Evolutionary conservation across 2,329 filamentous ascomycete species (phyloP).

Genomic region (Colletotrichum abscissum): DNA sequence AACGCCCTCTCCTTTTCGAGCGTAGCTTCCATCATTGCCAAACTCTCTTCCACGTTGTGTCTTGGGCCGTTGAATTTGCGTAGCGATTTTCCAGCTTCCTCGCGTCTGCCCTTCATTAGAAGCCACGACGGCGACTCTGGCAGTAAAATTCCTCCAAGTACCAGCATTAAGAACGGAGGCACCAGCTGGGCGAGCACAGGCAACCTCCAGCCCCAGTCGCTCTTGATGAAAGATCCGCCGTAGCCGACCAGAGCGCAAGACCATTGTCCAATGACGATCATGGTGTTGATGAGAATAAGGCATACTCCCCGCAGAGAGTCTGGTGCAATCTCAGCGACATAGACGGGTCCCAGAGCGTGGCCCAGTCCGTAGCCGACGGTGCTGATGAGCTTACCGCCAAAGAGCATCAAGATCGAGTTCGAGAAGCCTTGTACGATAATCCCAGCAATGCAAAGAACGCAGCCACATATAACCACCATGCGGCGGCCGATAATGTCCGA

Average conservation of each 20-base stretch:
- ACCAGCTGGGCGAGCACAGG: conserved; percentile 15
- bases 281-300: conserved; percentile 23
- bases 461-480: conserved; percentile 13
- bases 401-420: conserved; percentile 26
- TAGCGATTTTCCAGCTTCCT: conserved; percentile 47
- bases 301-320: conserved; percentile 29
- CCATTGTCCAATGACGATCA: conserved; percentile 23
- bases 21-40: conserved; percentile 42
- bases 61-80: conserved; percentile 43
- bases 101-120: conserved; percentile 43
- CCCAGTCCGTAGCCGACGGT: conserved; percentile 27
- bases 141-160: conserved; percentile 1
- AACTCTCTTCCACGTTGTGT: conserved; percentile 42
- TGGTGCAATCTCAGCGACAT: conserved; percentile 35
- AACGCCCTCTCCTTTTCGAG: conserved; percentile 47
- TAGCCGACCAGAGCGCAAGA: conserved; percentile 31
- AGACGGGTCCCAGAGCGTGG: conserved; percentile 35
- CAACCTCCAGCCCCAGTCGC: conserved; percentile 24
- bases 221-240: conserved; percentile 17
- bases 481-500: conserved; percentile 28
- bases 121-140: conserved; percentile 52
- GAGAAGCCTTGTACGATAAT: conserved; percentile 31
- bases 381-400: conserved; percentile 31
- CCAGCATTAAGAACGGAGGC: conserved; percentile 10
- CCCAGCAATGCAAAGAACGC: conserved; percentile 11